A percentile compares a stretch with the other conserved stretches of the same genome.
Conservation (phyloP, 208 protist genomes). For the Phytomonas francai region DNA sequence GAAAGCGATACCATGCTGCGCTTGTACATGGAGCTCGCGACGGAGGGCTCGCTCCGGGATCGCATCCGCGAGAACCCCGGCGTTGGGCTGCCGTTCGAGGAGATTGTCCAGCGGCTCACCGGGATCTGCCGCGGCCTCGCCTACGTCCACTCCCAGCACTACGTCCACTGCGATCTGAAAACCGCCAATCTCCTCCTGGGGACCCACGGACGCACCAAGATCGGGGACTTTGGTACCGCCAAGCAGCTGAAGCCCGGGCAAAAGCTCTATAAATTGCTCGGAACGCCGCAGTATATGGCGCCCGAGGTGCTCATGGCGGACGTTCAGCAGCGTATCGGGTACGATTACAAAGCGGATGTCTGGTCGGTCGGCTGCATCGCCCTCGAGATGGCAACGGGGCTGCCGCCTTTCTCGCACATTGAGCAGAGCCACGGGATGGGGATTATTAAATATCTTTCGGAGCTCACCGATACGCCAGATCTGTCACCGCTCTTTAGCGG, state of each 20-base stretch:
- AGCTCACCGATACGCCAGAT: slow-evolving; percentile 70
- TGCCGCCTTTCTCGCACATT: slow-evolving; percentile 62
- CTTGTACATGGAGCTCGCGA: slow-evolving; percentile 90
- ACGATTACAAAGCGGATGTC: slow-evolving; percentile 87
- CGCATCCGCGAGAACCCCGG: slow-evolving; percentile 60
- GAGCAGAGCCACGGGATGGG: slow-evolving; percentile 67
- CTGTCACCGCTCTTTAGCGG: slow-evolving; percentile 55
- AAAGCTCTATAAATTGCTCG: slow-evolving; percentile 70
- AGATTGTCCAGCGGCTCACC: slow-evolving; percentile 67
- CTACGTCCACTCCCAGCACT: slow-evolving; percentile 84
- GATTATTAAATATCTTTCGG: slow-evolving; percentile 75
- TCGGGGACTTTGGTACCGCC: slow-evolving; percentile 93
- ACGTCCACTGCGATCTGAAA: slow-evolving; percentile 90
- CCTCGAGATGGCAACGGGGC: slow-evolving; percentile 82
- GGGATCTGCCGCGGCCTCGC: slow-evolving; percentile 81
- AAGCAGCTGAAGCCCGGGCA: slow-evolving; percentile 68
- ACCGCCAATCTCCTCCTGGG: slow-evolving; percentile 85
- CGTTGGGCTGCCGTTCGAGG: slow-evolving; percentile 45
- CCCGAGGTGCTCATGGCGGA: slow-evolving; percentile 82
- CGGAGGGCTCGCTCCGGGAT: slow-evolving; percentile 77
- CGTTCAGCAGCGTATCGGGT: slow-evolving; percentile 35
- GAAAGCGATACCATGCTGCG: slow-evolving; percentile 66
- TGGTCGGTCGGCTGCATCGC: slow-evolving; percentile 88
- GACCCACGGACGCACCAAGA: slow-evolving; percentile 77
- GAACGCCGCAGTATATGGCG: slow-evolving; percentile 91